A percentile compares a stretch with the other conserved stretches of the same genome.
Conservation (phyloP, 768 basidiomycete genomes). For the Cytidiella melzeri region DNA sequence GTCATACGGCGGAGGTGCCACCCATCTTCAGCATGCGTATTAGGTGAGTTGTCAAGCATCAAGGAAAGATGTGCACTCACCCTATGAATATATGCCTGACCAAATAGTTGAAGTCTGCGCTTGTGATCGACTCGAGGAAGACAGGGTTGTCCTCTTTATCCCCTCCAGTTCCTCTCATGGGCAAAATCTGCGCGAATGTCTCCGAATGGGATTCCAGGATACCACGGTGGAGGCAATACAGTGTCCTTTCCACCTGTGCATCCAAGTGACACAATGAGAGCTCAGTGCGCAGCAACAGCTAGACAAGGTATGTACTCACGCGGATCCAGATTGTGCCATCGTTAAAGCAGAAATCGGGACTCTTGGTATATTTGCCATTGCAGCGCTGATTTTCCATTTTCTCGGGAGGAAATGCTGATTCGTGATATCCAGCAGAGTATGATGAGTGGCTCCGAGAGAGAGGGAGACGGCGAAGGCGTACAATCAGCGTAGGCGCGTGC, state of each 20-base stretch:
- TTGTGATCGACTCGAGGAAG: background rate
- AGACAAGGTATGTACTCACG: background rate
- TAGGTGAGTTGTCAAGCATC: background rate
- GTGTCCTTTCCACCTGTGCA: background rate
- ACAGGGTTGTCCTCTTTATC: background rate
- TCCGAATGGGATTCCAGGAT: background rate
- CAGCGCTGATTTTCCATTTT: background rate
- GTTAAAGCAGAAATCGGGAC: background rate
- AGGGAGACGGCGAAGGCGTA: no score
- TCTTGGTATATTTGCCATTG: background rate
- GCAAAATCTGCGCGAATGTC: background rate
- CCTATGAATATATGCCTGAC: background rate
- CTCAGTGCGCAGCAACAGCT: background rate
- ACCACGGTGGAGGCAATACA: background rate
- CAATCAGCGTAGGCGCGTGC: no score
- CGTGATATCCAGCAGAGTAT: no score
- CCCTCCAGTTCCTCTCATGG: background rate
- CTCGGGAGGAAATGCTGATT: no score
- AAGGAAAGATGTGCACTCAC: background rate
- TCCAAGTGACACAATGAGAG: background rate
- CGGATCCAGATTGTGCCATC: background rate
- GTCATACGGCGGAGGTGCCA: background rate
- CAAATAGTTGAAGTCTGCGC: background rate
- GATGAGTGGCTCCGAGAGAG: no score
- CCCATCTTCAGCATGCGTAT: no score